A percentile compares a stretch with the other conserved stretches of the same genome.
These are phyloP conservation scores for Geotrichum candidum DNA, from an alignment of 1,139 yeast species.

Conservation along the genomic window DNA sequence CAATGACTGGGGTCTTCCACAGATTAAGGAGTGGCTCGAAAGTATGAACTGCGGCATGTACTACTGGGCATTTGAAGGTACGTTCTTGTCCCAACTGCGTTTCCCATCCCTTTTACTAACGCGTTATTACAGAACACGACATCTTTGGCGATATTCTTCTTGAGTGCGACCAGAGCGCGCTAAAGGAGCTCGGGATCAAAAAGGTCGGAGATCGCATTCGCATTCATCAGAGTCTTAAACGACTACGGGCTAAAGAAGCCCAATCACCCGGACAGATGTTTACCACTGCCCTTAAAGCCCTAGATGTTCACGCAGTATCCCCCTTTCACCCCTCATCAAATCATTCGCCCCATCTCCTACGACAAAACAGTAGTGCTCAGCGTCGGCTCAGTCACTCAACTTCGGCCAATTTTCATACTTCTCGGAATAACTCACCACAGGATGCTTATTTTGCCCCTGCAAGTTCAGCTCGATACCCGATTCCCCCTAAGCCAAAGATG, in stretches of 20 bases:
- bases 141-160: slow-evolving; percentile 56
- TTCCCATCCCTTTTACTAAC: not conserved
- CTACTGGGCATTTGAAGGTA: slow-evolving; percentile 24
- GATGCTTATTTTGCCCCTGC: slow-evolving; percentile 1
- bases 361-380: not conserved
- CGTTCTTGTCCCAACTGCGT: not conserved
- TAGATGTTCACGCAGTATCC: slow-evolving; percentile 23
- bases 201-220: slow-evolving; percentile 80
- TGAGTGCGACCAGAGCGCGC: slow-evolving; percentile 60
- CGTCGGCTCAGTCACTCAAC: not conserved
- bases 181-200: slow-evolving; percentile 67
- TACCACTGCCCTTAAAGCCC: slow-evolving; percentile 21
- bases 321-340: slow-evolving; percentile 20
- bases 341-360: not conserved
- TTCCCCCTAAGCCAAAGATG: not conserved
- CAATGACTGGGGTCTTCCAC: slow-evolving; percentile 29
- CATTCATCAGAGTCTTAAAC: slow-evolving; percentile 46
- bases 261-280: not conserved
- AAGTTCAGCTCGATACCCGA: not conserved
- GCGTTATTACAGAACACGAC: slow-evolving; percentile 39
- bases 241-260: slow-evolving; percentile 26
- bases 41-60: slow-evolving; percentile 28
- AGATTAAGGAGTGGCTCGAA: slow-evolving; percentile 33
- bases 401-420: not conserved
- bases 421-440: slow-evolving; percentile 6